These are phyloP conservation scores for Neopestalotiopsis sp. DNA, from an alignment of 2,329 filamentous ascomycete genomes.

Conservation along the genomic window DNA sequence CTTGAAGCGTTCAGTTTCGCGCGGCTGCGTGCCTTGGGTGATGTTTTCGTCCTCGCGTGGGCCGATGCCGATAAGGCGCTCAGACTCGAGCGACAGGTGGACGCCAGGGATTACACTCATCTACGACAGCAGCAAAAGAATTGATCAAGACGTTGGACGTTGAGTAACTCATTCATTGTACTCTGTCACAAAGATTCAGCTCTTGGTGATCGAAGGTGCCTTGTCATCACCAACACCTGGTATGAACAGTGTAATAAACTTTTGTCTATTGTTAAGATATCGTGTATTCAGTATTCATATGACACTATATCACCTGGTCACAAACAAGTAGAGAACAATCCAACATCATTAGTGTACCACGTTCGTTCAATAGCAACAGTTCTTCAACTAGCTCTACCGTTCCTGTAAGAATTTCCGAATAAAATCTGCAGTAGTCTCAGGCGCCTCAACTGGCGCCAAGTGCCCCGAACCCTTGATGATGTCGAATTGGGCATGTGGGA, in stretches of 20 bases:
- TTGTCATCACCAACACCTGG: too few relatives aligned
- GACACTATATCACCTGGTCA: too few relatives aligned
- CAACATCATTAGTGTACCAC: too few relatives aligned
- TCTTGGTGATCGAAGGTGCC: too few relatives aligned
- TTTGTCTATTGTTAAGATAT: too few relatives aligned
- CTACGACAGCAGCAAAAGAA: background rate
- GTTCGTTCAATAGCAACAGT: too few relatives aligned
- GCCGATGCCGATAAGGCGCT: background rate
- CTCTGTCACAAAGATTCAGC: too few relatives aligned
- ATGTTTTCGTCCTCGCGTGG: background rate
- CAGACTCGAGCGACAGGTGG: background rate
- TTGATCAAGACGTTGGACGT: too few relatives aligned
- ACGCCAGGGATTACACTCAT: background rate
- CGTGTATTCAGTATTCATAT: too few relatives aligned
- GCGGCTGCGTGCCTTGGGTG: background rate
- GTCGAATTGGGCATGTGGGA: background rate
- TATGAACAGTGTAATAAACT: too few relatives aligned
- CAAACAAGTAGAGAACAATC: too few relatives aligned
- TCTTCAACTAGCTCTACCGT: background rate
- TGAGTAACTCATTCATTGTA: too few relatives aligned
- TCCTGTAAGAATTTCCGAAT: background rate
- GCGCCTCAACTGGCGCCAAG: background rate
- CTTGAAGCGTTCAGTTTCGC: background rate
- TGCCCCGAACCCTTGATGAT: slow-evolving; percentile 4
- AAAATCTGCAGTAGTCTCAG: background rate